Base-by-base conservation (phyloP, 495 filamentous ascomycete genomes). In the Hyaloscypha bicolor region DNA sequence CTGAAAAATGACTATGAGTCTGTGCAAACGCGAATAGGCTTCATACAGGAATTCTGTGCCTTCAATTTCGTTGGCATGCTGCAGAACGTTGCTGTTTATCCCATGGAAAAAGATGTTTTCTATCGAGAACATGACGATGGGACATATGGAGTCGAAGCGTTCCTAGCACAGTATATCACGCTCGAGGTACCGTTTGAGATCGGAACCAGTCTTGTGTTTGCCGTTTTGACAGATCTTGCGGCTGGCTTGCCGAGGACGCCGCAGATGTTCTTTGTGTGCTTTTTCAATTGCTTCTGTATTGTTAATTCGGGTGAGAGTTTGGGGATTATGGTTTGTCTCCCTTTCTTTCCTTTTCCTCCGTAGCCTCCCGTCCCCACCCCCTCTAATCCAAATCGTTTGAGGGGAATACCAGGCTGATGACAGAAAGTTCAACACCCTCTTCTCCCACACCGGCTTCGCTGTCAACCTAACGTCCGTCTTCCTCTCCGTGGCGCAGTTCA, bases 21-120 rank as follows among this genome's bases (percentile, higher is more conserved):
- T 51, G 80, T 93, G 0, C 90, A 92, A 68, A 89, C 87, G n/a
- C 82, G 89, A 0, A 78, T 92, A 51, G 89, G 90, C 5, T 90
- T 91, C 68, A 75, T 91, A 3, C 88, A 92, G 70, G 86, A 92
- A 70, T 78, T 92, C 65, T 79, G 84, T 2, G 85, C 89, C 0
- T 77, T 91, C n/a, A 90, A 91, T 71, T 91, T 91, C 67, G 85
- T 93, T 4, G 89, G 88, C 6, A 91, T 93, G 90, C 81, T 92
- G 6, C 88, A 93, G 71, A 92, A 92, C 69, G 85, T 92, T 21
- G 86, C 88, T 9, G 81, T 91, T 58, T 93, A 92, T 67, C 90
- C 90, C 0, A 76, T 75, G 19, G 90, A 92, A 70, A 83, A 86
- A 11, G 87, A 88, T 56, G 87, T 89, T 19, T 91, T 91, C 72